Evolutionary conservation across 129 eudicot species (phyloP), one percentile per base, ranked within the genome.

Genomic region (Smallanthus sonchifolius): DNA sequence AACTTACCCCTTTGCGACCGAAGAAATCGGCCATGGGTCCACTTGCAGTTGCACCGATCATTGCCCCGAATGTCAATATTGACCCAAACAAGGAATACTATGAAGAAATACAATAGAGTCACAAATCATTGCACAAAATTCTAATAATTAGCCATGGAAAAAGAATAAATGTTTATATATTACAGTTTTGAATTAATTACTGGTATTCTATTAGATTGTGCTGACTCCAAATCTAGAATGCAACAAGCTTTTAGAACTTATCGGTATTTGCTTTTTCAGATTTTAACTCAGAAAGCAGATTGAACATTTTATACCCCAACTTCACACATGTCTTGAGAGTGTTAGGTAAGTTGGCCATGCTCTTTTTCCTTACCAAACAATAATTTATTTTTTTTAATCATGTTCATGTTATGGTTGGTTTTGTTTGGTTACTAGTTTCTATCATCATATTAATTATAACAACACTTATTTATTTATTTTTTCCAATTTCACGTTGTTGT

Each of bases 1-100:
- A 40, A 42, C 90, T 85, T 85, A 93, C 98, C 91, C 98, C 97
- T 85, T 90, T 93, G 20, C 98, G 87, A 24, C 98, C 98, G n/a
- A 83, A 32, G 37, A 63, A 82, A 82, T 94, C 98, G 10, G 97
- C 96, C 56, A 90, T 82, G 71, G 81, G 85, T 36, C 98, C 98
- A 57, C 97, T 90, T 39, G 96, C 88, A 24, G 90, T 82, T 65
- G 98, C 98, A 9, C 98, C 98, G 36, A 90, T 86, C 98, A 94
- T 94, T 61, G 98, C 98, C 4, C 98, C 98, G 76, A 88, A 86
- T 39, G 95, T 94, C 80, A 94, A 24, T 75, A 94, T 84, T 4
- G 98, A 94, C 74, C 98, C 98, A 82, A 94, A 94, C 75, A 90
- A 65, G 7, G 98, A 90, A 76, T 83, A 94, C 98, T 94, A 82